phyloP scores from a whole-genome alignment of 2,329 filamentous ascomycete genomes.

The Colletotrichum acutatum region DNA sequence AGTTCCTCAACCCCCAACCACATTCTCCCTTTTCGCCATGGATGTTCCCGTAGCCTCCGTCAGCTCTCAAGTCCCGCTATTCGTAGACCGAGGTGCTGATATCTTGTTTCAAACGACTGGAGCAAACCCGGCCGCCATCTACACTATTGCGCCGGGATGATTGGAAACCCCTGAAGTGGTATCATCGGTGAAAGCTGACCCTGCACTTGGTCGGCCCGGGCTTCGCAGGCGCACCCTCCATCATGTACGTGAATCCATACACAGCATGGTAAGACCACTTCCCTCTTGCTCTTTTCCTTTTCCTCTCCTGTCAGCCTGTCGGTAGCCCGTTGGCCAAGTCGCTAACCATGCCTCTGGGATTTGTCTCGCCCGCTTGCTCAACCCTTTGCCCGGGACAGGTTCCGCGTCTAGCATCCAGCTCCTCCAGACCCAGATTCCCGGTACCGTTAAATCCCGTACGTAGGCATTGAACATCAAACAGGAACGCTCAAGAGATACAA shows the following conservation, averaged over 20 bases:
- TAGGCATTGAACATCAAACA: neutral
- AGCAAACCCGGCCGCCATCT: neutral
- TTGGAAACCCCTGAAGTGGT: too few species aligned
- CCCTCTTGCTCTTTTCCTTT: neutral
- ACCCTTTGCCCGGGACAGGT: neutral
- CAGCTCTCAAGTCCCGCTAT: neutral
- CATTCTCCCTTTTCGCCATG: too few species aligned
- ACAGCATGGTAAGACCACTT: neutral
- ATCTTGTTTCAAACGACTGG: neutral
- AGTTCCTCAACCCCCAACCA: too few species aligned
- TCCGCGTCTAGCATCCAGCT: neutral
- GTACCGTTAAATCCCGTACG: too few species aligned
- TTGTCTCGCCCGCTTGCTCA: neutral
- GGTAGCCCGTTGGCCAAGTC: neutral
- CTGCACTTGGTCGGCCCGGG: constrained; percentile 2
- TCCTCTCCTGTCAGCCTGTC: neutral
- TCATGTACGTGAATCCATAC: neutral
- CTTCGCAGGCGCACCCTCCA: neutral
- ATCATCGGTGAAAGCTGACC: neutral
- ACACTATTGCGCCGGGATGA: too few species aligned
- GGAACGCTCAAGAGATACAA: neutral
- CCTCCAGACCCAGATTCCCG: neutral
- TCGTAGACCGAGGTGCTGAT: neutral
- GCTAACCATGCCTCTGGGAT: neutral
- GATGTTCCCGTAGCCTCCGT: neutral